These are phyloP conservation scores for Aspergillus sp. DNA, from an alignment of 2,329 filamentous ascomycete species.

Conservation along the genomic window DNA sequence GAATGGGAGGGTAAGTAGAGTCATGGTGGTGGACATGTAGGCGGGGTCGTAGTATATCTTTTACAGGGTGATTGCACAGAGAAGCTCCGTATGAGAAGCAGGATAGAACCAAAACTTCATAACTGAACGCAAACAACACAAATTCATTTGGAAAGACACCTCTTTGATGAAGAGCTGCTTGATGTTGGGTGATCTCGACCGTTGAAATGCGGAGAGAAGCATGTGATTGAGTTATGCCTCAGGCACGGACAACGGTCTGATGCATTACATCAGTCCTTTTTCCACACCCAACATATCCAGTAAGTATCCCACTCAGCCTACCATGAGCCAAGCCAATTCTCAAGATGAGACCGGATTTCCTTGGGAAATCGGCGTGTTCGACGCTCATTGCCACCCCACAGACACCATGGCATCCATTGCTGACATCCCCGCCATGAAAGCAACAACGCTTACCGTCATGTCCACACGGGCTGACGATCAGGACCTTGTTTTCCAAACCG, in stretches of 20 bases:
- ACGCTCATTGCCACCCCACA: constrained; percentile 67
- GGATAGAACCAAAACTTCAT: not conserved
- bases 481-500: constrained; percentile 54
- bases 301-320: not conserved
- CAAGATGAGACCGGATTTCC: constrained; percentile 45
- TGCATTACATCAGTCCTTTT: constrained; percentile 1
- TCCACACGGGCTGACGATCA: constrained; percentile 63
- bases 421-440: constrained; percentile 57
- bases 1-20: constrained; percentile 58
- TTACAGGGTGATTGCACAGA: not conserved
- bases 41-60: constrained; percentile 2
- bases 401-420: constrained; percentile 60
- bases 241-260: not conserved
- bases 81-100: not conserved
- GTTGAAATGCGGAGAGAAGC: constrained; percentile 2
- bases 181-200: not conserved
- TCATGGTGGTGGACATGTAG: constrained; percentile 30
- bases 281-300: not conserved
- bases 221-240: constrained; percentile 8
- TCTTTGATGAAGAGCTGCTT: not conserved
- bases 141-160: not conserved
- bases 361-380: constrained; percentile 63
- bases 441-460: constrained; percentile 61
- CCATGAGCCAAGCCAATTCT: constrained; percentile 6
- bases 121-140: not conserved